Base-by-base conservation (phyloP, 139 green algal genomes). In the Raphidocelis subcapitata region DNA sequence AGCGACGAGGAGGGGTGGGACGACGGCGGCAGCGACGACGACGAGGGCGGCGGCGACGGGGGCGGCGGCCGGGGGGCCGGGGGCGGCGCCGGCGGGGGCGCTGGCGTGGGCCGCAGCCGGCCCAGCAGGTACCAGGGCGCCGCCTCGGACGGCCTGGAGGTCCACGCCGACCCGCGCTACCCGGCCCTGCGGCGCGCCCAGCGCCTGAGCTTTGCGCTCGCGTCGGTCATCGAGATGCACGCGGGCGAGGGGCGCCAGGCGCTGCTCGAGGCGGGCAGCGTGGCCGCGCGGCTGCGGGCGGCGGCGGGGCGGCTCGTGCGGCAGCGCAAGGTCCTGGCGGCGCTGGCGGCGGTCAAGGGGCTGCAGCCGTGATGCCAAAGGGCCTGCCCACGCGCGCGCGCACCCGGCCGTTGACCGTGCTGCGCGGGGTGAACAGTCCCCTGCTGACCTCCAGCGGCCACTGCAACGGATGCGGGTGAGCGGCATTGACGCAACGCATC, bases 261-360 rank as follows among this genome's bases (percentile, higher is more conserved):
- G 3, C 56, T 80, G 20, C 72, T 89, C 29, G 84, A 89, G 61
- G 49, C 49, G 1, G 16, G 44, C 36, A 76, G 67, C 26, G 65
- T 76, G 0, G 65, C 71, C 1, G 51, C 36, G 14, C 66, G 84
- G 14, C 83, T 89, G 41, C 32, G 67, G 0, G 62, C 65, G 20
- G 41, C 73, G 5, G 51, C 83, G 31, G 64, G 52, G 20, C 67
- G 70, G 41, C 74, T 88, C 24, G 56, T 36, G 4, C 67, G 79
- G 65, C 79, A 85, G 16, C 47, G 65, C n/a, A 69, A 57, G 29
- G 60, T 80, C 37, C 65, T 80, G 33, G 67, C 65, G 14, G 76
- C 72, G 0, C 28, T 85, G 31, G 78, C 81, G 1, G 81, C 74
- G 3, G 73, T 86, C 33, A 74, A 75, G 49, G 55, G 35, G 28